Base-by-base conservation (phyloP, 441 rosid genomes). In the Pelargonium myrrhifolium region DNA sequence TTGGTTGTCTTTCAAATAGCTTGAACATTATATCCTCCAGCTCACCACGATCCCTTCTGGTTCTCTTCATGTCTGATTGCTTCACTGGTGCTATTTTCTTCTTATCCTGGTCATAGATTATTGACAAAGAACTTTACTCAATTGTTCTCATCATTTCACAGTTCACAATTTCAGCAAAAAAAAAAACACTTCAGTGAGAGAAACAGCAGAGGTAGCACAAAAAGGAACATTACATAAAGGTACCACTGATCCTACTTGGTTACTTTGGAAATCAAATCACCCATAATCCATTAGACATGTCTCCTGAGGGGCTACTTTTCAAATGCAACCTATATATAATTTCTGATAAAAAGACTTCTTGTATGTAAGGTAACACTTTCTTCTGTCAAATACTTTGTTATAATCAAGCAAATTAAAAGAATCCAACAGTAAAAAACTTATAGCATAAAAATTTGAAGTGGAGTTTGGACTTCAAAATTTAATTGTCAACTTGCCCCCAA, bases 31-130 rank as follows among this genome's bases (percentile, higher is more conserved):
- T 82, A 1, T 71, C 88, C 69, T 84, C 89, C 88, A 85, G 80
- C 78, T 87, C 93, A 51, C 87, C 81, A 24, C 88, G 83, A 65
- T 85, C 90, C 74, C 87, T 84, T 74, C 89, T 82, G 65, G 93
- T 85, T 72, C 90, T 79, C 75, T 85, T 87, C 77, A 56, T 79
- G 12, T 87, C 89, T 0, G 81, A 71, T 70, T 75, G 68, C 76
- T 74, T 88, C 35, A 65, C 66, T 21, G 82, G 70, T 26, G 71
- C 18, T 51, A 20, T 5, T 79, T 84, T 85, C 83, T 81, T 87
- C 85, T 85, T 87, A n/a, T 87, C 89, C 88, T 85, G 74, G 67
- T 71, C 65, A 76, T 79, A 78, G 39, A 62, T 76, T 24, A 71
- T 53, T 40, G 72, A 51, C 9, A 69, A 59, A 9, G 26, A 59